Conservation (phyloP, 2,329 filamentous ascomycete genomes). For the Penicillium sp. region DNA sequence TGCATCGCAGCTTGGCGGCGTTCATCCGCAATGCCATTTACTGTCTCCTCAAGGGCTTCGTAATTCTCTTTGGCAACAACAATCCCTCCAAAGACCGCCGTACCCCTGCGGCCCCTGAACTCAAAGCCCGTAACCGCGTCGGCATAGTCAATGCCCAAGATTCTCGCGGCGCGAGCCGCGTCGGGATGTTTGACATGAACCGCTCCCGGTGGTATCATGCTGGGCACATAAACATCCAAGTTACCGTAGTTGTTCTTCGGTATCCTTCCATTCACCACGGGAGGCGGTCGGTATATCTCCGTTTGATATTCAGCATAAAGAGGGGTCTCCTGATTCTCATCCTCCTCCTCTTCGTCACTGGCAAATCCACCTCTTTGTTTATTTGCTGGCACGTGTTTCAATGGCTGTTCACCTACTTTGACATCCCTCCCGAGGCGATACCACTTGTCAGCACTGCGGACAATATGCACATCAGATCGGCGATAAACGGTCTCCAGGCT, state of each 20-base stretch:
- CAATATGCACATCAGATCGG: constrained; percentile 69
- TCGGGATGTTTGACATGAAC: constrained; percentile 52
- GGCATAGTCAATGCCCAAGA: constrained; percentile 77
- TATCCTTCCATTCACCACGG: constrained; percentile 66
- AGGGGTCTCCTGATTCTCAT: constrained; percentile 49
- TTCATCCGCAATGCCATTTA: constrained; percentile 62
- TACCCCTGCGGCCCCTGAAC: constrained; percentile 80
- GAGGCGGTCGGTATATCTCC: constrained; percentile 66
- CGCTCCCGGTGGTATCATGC: constrained; percentile 58
- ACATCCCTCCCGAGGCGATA: constrained; percentile 80
- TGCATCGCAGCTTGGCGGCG: constrained; percentile 58
- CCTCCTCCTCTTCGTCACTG: constrained; percentile 39
- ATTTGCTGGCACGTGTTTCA: constrained; percentile 62
- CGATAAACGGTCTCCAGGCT: constrained; percentile 73
- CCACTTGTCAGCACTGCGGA: constrained; percentile 80
- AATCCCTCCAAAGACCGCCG: constrained; percentile 70
- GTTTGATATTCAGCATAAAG: constrained; percentile 60
- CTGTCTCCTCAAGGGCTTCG: constrained; percentile 65
- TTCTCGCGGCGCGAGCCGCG: constrained; percentile 64
- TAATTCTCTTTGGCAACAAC: constrained; percentile 67
- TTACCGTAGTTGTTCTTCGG: constrained; percentile 59
- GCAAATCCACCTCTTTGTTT: constrained; percentile 27
- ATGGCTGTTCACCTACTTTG: constrained; percentile 69
- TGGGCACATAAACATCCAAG: constrained; percentile 57
- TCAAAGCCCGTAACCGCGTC: constrained; percentile 86